These are phyloP conservation scores for Zygoascus biomembranicola DNA, from an alignment of 805 yeast genomes.

Conservation along the genomic window DNA sequence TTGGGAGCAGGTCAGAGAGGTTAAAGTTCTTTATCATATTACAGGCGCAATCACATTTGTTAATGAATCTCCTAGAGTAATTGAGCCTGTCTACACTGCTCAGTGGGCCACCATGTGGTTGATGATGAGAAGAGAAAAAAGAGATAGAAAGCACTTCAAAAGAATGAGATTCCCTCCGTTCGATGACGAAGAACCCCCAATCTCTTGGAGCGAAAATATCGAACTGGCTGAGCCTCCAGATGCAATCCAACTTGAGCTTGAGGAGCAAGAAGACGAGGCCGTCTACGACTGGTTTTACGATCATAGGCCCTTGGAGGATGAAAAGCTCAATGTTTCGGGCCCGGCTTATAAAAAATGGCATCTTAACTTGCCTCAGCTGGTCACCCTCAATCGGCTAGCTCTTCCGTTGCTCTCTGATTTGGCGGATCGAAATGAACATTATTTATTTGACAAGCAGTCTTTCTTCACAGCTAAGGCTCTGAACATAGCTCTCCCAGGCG, in stretches of 20 bases:
- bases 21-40: conserved; percentile 77
- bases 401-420: conserved; percentile 61
- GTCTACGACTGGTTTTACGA: conserved; percentile 78
- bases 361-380: conserved; percentile 51
- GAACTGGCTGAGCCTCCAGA: conserved; percentile 66
- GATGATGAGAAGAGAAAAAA: conserved; percentile 88
- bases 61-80: conserved; percentile 83
- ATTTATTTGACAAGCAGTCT: conserved; percentile 69
- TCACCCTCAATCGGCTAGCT: conserved; percentile 57
- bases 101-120: conserved; percentile 96
- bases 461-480: conserved; percentile 88
- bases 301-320: conserved; percentile 59
- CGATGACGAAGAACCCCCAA: conserved; percentile 95
- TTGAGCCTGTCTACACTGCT: conserved; percentile 83
- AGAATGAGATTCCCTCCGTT: conserved; percentile 92
- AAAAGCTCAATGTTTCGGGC: conserved; percentile 53
- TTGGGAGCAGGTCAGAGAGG: conserved; percentile 86
- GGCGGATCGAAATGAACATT: conserved; percentile 50
- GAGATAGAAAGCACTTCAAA: conserved; percentile 82
- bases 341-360: conserved; percentile 71
- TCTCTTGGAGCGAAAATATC: conserved; percentile 72
- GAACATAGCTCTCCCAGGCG: conserved; percentile 84
- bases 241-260: conserved; percentile 61
- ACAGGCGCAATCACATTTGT: conserved; percentile 96
- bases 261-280: conserved; percentile 50